Evolutionary conservation across 805 yeast genomes (phyloP).

Genomic region (Wickerhamiella qilinensis): DNA sequence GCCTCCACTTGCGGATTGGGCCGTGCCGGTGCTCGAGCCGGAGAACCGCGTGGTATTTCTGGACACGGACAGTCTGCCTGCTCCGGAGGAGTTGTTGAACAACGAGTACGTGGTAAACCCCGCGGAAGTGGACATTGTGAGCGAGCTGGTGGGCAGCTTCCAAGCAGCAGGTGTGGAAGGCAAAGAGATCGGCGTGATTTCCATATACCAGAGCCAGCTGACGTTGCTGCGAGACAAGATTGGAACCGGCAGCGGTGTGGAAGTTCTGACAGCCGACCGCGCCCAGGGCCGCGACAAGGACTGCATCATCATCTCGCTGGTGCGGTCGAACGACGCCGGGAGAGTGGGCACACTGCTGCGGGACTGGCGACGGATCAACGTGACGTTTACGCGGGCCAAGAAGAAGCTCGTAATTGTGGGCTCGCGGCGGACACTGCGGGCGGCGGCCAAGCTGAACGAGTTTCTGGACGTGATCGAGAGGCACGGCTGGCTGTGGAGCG

Average conservation of each 20-base stretch:
- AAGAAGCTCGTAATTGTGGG: conserved; percentile 75
- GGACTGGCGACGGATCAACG: conserved; percentile 89
- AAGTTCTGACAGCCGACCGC: conserved; percentile 82
- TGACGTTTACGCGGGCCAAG: conserved; percentile 82
- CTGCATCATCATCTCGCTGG: conserved; percentile 77
- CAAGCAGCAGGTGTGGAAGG: conserved; percentile 30
- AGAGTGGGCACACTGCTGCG: conserved; percentile 61
- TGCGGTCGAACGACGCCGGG: conserved; percentile 53
- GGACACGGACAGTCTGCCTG: conserved; percentile 58
- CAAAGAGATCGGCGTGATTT: conserved; percentile 65
- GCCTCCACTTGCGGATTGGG: conserved; percentile 1
- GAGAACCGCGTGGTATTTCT: conserved; percentile 51
- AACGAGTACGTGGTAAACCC: conserved; percentile 54
- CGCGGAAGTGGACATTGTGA: conserved; percentile 51
- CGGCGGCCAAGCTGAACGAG: conserved; percentile 35
- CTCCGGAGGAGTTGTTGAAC: conserved; percentile 31
- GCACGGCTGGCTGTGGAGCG: conserved; percentile 46
- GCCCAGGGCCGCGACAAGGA: conserved; percentile 95
- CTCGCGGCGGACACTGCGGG: conserved; percentile 44
- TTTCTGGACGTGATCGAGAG: conserved; percentile 42
- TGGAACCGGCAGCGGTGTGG: conserved; percentile 32
- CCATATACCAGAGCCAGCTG: conserved; percentile 75
- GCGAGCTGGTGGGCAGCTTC: conserved; percentile 36
- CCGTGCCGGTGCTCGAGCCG: conserved; percentile 30
- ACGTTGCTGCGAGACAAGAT: conserved; percentile 26